Evolutionary conservation across 2,329 filamentous ascomycete species (phyloP).

Genomic region (Penicillium italicum): DNA sequence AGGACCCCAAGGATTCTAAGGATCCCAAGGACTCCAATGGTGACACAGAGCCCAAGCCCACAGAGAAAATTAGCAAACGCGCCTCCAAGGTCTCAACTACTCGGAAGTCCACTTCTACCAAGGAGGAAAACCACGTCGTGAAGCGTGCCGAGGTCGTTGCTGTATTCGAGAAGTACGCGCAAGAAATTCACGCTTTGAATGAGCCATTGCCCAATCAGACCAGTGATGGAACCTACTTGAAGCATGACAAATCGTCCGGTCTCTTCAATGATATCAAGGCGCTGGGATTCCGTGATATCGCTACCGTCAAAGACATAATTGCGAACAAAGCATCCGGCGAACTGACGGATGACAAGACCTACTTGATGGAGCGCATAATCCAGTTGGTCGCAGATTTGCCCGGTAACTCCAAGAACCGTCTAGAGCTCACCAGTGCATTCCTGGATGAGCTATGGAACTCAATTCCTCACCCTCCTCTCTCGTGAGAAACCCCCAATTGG

Average conservation of each 20-base stretch:
- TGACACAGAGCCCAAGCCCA: conserved; percentile 32
- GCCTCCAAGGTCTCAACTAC: conserved; percentile 31
- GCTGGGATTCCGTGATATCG: conserved; percentile 56
- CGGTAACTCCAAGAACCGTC: conserved; percentile 57
- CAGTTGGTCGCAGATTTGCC: conserved; percentile 64
- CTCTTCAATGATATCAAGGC: conserved; percentile 57
- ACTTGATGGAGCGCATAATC: conserved; percentile 71
- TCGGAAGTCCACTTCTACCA: conserved; percentile 25
- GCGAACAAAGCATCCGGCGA: conserved; percentile 61
- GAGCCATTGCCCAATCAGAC: conserved; percentile 62
- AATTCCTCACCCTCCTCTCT: conserved; percentile 67
- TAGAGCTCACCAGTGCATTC: conserved; percentile 63
- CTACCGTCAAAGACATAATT: conserved; percentile 60
- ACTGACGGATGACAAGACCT: conserved; percentile 69
- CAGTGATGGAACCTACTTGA: conserved; percentile 60
- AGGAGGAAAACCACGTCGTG: conserved; percentile 28
- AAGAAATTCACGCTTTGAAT: conserved; percentile 52
- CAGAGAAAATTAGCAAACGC: conserved; percentile 26
- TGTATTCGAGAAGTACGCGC: conserved; percentile 45
- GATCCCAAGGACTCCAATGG: conserved; percentile 25
- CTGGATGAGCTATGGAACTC: conserved; percentile 67
- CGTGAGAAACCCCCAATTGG: conserved; percentile 44
- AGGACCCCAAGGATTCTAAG: conserved; percentile 29
- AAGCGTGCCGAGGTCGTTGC: conserved; percentile 41
- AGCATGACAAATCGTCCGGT: conserved; percentile 50